These are phyloP conservation scores for Linnemannia exigua DNA, from an alignment of 192 early-diverging fungal genomes.

Conservation along the genomic window DNA sequence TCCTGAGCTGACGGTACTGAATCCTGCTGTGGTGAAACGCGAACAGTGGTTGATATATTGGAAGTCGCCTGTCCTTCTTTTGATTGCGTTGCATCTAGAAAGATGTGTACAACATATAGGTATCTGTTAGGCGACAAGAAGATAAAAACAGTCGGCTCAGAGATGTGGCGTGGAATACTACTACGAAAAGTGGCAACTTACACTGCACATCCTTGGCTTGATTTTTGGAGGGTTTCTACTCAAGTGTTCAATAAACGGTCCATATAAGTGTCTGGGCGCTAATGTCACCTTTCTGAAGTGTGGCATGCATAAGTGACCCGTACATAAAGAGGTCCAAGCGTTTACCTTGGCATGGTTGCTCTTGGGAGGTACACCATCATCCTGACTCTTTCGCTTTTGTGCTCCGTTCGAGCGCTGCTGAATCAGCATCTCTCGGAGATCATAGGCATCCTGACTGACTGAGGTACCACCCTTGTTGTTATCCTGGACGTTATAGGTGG, in stretches of 20 bases:
- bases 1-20: neutral
- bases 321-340: neutral
- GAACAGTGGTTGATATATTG: neutral
- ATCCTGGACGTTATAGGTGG: neutral
- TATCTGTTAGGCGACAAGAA: neutral
- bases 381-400: neutral
- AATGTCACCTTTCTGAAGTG: too few species aligned
- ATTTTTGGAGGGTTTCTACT: neutral
- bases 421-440: conserved; percentile 32
- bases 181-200: neutral
- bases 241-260: neutral
- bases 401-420: neutral
- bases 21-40: neutral
- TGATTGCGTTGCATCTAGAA: neutral
- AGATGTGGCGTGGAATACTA: neutral
- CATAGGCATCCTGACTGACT: conserved; percentile 16
- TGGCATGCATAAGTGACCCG: neutral
- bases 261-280: neutral
- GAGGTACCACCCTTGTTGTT: neutral
- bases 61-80: neutral
- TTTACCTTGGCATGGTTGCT: neutral
- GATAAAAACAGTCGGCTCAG: neutral
- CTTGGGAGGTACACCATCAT: neutral
- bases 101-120: neutral
- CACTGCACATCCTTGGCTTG: neutral